Percentiles rank a stretch among this genome's conserved stretches.
These are phyloP conservation scores for Heterobasidion parviporum DNA, from an alignment of 1,284 basidiomycete genomes.

Conservation along the genomic window DNA sequence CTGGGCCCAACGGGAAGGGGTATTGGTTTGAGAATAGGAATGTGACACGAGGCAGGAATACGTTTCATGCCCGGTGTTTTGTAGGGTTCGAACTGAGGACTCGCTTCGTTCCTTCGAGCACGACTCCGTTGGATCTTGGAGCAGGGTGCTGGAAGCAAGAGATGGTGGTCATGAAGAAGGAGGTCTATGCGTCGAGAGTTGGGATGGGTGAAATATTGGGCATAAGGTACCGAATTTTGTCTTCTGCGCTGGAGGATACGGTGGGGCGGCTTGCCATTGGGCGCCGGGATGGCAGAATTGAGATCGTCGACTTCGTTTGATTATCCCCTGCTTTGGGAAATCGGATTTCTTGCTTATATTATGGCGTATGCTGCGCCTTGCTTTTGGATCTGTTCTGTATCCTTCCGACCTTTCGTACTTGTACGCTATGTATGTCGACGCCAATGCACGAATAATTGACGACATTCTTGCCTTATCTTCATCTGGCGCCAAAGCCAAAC, in stretches of 20 bases:
- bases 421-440: too few relatives aligned
- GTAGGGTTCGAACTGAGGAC: slow-evolving; percentile 23
- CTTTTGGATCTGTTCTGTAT: neutral
- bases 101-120: slow-evolving; percentile 1
- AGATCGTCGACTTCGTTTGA: slow-evolving; percentile 25
- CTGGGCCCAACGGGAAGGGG: slow-evolving; percentile 25
- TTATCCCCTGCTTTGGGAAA: neutral
- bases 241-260: slow-evolving; percentile 26
- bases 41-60: slow-evolving; percentile 17
- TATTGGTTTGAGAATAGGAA: slow-evolving; percentile 28
- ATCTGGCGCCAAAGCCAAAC: neutral
- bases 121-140: neutral
- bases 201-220: slow-evolving; percentile 26
- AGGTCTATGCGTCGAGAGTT: slow-evolving; percentile 23
- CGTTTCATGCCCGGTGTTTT: slow-evolving; percentile 24
- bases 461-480: neutral
- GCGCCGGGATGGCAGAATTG: slow-evolving; percentile 23
- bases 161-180: slow-evolving; percentile 16
- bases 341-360: neutral
- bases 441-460: too few relatives aligned
- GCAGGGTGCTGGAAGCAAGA: slow-evolving; percentile 8
- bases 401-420: neutral
- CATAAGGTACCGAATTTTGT: slow-evolving; percentile 21
- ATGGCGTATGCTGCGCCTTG: neutral
- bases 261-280: slow-evolving; percentile 28